Conservation (phyloP, 2,329 filamentous ascomycete species). For the Diaporthe eres region DNA sequence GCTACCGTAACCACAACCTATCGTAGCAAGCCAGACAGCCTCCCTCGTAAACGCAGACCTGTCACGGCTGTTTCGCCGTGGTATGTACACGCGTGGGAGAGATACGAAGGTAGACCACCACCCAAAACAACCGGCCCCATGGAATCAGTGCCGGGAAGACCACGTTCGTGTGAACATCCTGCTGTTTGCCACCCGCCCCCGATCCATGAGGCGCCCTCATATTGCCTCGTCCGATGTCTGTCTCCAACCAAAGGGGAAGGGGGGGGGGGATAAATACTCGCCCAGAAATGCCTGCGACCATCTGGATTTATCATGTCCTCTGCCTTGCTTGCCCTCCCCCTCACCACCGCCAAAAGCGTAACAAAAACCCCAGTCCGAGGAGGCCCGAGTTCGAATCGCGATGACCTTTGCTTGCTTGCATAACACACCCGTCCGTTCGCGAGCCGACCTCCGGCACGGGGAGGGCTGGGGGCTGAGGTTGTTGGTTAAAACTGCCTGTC, state of each 20-base stretch:
- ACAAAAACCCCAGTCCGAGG: background rate
- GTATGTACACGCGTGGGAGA: background rate
- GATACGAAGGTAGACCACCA: background rate
- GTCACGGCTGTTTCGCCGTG: background rate
- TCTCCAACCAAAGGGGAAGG: too few species aligned
- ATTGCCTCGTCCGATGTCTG: constrained; percentile 2
- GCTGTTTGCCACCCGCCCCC: too few species aligned
- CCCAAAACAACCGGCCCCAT: background rate
- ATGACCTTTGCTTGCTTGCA: background rate
- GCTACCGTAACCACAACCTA: background rate
- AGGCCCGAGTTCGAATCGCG: background rate
- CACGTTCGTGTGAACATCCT: background rate
- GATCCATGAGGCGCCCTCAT: background rate
- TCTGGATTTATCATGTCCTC: background rate
- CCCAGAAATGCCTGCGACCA: background rate
- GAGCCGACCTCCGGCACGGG: background rate
- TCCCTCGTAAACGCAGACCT: background rate
- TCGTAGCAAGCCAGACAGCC: background rate
- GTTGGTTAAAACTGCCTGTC: background rate
- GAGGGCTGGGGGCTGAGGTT: background rate
- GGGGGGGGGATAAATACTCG: background rate
- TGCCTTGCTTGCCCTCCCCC: too few species aligned
- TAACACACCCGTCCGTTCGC: background rate
- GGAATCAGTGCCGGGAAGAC: background rate
- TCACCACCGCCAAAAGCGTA: background rate